phyloP scores from a whole-genome alignment of 805 yeast species.

The Candida germanica region DNA sequence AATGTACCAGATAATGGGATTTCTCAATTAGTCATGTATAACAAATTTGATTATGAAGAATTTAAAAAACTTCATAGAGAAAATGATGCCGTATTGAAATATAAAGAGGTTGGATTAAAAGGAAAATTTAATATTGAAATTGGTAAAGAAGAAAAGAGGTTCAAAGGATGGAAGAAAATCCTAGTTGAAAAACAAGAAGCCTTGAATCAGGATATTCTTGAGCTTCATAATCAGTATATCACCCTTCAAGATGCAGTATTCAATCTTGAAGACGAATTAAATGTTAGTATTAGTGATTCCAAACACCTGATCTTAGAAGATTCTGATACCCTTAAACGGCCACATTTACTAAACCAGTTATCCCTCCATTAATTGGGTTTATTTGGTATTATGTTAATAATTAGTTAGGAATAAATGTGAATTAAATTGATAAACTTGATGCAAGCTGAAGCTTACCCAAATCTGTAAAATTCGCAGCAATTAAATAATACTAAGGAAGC shows the following conservation, averaged over 20 bases:
- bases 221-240: slow-evolving; percentile 19
- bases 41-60: slow-evolving; percentile 24
- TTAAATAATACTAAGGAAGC: too few relatives aligned
- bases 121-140: slow-evolving; percentile 38
- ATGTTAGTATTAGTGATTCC: slow-evolving; percentile 1
- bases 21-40: slow-evolving; percentile 37
- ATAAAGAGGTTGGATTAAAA: slow-evolving; percentile 42
- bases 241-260: slow-evolving; percentile 28
- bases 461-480: background rate
- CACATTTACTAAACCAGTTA: too few relatives aligned
- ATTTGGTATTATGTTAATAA: too few relatives aligned
- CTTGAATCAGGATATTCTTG: slow-evolving; percentile 54
- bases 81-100: slow-evolving; percentile 43
- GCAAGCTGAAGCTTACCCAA: too few relatives aligned
- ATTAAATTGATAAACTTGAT: too few relatives aligned
- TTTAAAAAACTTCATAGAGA: background rate
- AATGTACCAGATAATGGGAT: slow-evolving; percentile 18
- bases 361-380: too few relatives aligned
- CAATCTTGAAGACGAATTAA: slow-evolving; percentile 5
- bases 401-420: too few relatives aligned
- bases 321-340: too few relatives aligned
- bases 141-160: slow-evolving; percentile 48
- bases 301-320: too few relatives aligned
- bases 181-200: slow-evolving; percentile 53
- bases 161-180: slow-evolving; percentile 60